Evolutionary conservation across 495 filamentous ascomycete genomes (phyloP).

Genomic region (Haplographium delicatum): DNA sequence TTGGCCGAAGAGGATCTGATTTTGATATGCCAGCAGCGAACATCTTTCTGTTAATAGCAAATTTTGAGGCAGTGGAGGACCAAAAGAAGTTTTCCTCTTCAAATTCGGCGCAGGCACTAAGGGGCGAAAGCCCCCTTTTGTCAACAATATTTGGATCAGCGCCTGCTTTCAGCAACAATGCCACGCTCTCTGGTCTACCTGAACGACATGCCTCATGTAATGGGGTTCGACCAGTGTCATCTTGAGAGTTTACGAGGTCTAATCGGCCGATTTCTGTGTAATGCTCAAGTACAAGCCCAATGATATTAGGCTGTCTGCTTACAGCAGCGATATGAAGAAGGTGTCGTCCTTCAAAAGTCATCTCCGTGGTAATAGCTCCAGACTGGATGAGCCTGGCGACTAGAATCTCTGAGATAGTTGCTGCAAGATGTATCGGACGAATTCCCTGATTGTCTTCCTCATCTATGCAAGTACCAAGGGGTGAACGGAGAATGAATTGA

Average conservation of each 20-base stretch:
- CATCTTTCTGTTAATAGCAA: neutral
- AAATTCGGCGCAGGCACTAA: constrained; percentile 17
- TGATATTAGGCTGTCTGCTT: constrained; percentile 31
- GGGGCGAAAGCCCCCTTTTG: constrained; percentile 3
- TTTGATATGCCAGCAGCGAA: neutral
- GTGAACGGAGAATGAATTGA: neutral
- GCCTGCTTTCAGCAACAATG: constrained; percentile 31
- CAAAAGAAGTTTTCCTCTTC: constrained; percentile 1
- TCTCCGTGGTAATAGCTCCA: constrained; percentile 27
- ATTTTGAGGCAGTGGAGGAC: neutral
- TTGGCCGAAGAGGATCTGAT: too few relatives aligned
- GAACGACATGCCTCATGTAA: constrained; percentile 35
- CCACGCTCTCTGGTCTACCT: constrained; percentile 32
- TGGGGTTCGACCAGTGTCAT: constrained; percentile 24
- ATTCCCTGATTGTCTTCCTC: constrained; percentile 10
- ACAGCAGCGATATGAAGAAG: constrained; percentile 35
- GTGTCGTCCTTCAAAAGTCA: constrained; percentile 29
- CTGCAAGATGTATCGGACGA: constrained; percentile 30
- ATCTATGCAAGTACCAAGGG: constrained; percentile 11
- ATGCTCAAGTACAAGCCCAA: constrained; percentile 33
- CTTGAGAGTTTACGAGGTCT: constrained; percentile 19
- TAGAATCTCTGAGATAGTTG: constrained; percentile 27
- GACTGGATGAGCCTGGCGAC: constrained; percentile 27
- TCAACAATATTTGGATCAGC: constrained; percentile 20
- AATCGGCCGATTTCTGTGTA: constrained; percentile 7